These are phyloP conservation scores for Phytophthora capsici DNA, from an alignment of 352 stramenopile genomes.

Conservation along the genomic window DNA sequence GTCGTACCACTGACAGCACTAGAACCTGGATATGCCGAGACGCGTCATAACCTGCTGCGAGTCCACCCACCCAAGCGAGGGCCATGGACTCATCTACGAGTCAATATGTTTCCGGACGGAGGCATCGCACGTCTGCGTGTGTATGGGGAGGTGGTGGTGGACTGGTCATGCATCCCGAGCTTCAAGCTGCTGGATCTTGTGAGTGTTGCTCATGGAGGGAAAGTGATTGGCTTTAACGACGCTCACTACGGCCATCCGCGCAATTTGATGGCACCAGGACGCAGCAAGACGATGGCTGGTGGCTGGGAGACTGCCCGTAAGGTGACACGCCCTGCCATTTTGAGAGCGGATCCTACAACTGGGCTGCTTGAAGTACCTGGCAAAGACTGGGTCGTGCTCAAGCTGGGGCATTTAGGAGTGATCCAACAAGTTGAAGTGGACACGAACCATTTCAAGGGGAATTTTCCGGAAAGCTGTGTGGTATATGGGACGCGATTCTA, in stretches of 20 bases:
- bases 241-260: constrained; percentile 95
- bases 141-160: constrained; percentile 68
- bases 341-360: constrained; percentile 51
- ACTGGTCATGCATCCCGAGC: constrained; percentile 62
- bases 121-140: constrained; percentile 91
- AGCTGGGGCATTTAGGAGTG: constrained; percentile 82
- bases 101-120: constrained; percentile 95
- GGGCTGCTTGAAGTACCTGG: constrained; percentile 72
- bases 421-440: constrained; percentile 87
- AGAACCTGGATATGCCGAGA: constrained; percentile 84
- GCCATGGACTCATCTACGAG: constrained; percentile 87
- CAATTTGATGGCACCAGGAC: constrained; percentile 88
- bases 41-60: constrained; percentile 86
- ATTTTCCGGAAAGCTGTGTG: constrained; percentile 93
- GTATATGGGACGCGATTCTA: constrained; percentile 78
- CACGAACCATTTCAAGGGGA: constrained; percentile 96
- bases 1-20: constrained; percentile 62
- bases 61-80: constrained; percentile 42
- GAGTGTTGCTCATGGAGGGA: constrained; percentile 80
- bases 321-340: constrained; percentile 77
- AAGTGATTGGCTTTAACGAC: constrained; percentile 92
- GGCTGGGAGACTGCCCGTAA: constrained; percentile 96
- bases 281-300: constrained; percentile 93
- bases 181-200: constrained; percentile 87
- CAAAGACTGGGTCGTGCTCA: constrained; percentile 93